These are phyloP conservation scores for Bipolaris oryzae DNA, from an alignment of 2,329 filamentous ascomycete genomes.

Conservation along the genomic window DNA sequence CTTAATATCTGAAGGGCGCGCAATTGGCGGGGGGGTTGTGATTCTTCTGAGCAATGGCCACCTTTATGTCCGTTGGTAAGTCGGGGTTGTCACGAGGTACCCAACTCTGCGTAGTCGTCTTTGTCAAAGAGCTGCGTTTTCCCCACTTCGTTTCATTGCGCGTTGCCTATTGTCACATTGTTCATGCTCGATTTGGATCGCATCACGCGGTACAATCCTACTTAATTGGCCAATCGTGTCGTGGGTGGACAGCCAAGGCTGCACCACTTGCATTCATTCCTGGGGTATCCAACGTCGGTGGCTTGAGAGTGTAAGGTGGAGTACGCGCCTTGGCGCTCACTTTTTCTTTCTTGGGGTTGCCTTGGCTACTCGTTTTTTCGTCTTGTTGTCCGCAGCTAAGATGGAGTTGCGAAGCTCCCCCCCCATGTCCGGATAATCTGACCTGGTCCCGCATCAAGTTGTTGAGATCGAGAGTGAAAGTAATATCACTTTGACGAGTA, in stretches of 20 bases:
- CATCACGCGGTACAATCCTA: constrained; percentile 5
- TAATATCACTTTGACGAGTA: too few relatives aligned
- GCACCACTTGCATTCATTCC: background rate
- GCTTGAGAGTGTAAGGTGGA: constrained; percentile 8
- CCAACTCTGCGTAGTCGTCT: background rate
- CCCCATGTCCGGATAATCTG: background rate
- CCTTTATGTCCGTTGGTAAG: background rate
- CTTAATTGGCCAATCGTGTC: background rate
- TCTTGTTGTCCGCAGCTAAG: background rate
- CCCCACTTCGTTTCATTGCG: background rate
- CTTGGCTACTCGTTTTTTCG: background rate
- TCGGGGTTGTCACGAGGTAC: background rate
- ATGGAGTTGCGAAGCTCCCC: background rate
- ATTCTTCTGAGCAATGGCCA: background rate
- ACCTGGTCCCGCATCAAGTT: background rate
- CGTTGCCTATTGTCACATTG: constrained; percentile 1
- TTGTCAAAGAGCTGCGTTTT: background rate
- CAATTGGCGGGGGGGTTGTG: too few relatives aligned
- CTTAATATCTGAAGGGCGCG: background rate
- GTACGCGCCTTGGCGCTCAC: background rate
- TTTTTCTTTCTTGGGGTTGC: background rate
- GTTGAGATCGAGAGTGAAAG: background rate
- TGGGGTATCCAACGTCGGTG: constrained; percentile 1
- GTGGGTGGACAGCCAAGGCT: background rate
- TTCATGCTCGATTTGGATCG: background rate